Evolutionary conservation across 257 asterid species (phyloP).

Genomic region (Nicotiana knightiana): DNA sequence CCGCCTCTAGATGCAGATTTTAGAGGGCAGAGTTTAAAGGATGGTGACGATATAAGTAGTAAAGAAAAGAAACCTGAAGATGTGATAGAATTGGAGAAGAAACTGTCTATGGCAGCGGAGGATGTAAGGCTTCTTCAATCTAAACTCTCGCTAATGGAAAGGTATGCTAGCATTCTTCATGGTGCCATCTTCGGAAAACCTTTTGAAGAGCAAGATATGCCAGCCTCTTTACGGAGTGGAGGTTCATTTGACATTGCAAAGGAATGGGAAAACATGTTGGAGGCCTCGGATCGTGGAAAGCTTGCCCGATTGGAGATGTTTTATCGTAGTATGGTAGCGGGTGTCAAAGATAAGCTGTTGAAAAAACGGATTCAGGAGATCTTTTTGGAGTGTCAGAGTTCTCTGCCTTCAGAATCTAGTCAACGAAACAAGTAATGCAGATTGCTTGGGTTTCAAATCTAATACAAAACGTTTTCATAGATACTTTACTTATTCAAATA

Average conservation of each 20-base stretch:
- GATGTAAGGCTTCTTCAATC: slow-evolving; percentile 59
- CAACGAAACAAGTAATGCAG: not conserved
- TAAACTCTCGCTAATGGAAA: slow-evolving; percentile 48
- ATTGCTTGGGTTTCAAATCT: not conserved
- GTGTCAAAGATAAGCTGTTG: slow-evolving; percentile 76
- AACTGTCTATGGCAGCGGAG: slow-evolving; percentile 44
- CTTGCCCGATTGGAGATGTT: slow-evolving; percentile 65
- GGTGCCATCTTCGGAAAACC: slow-evolving; percentile 78
- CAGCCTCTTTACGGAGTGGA: slow-evolving; percentile 32
- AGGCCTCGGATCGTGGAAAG: slow-evolving; percentile 53
- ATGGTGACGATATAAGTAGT: slow-evolving; percentile 7
- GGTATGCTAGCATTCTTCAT: slow-evolving; percentile 72
- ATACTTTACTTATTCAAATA: not conserved
- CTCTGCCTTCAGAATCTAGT: slow-evolving; percentile 15
- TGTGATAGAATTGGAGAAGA: slow-evolving; percentile 39
- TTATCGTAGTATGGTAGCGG: slow-evolving; percentile 63
- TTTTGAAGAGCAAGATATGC: slow-evolving; percentile 58
- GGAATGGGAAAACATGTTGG: slow-evolving; percentile 90
- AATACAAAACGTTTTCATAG: not conserved
- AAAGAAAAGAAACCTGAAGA: slow-evolving; percentile 32
- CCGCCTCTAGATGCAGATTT: slow-evolving; percentile 48
- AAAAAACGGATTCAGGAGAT: slow-evolving; percentile 66
- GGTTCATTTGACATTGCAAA: slow-evolving; percentile 53
- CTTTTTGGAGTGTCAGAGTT: slow-evolving; percentile 45
- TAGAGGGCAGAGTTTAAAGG: slow-evolving; percentile 11